Evolutionary conservation across 148 eudicot species (phyloP), one percentile per base, ranked within the genome.

Genomic region (Cornus florida): DNA sequence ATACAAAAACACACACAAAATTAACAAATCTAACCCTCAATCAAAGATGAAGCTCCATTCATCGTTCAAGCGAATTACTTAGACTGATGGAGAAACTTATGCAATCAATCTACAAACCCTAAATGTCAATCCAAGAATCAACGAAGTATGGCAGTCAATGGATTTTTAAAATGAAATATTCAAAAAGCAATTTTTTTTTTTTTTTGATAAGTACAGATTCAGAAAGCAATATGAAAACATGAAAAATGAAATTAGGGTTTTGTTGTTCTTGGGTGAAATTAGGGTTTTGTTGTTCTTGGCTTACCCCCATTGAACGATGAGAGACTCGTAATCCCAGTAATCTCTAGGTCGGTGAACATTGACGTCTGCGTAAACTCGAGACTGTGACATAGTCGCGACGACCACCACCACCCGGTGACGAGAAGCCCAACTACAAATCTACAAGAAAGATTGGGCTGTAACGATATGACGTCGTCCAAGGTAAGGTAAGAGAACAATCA

Each of bases 251-350:
- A 35, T 69, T 24, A 78, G 78, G 77, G 77, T n/a, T 69, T 56
- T 12, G 38, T 35, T 35, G 38, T 35, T 35, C 38, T 2, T 35
- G 10, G 13, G n/a, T 46, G 67, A 24, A 73, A 35, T 69, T 24
- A 78, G 78, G 77, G 77, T n/a, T 69, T 56, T 12, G 38, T 35
- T 35, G 38, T 35, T 35, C 38, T 2, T 35, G 10, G 13, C 24
- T 77, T 83, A 84, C 87, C 87, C 87, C 87, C 87, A 84, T 81
- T 84, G 84, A 33, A 84, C 87, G 70, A 84, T 78, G 82, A 84
- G 87, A 39, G 87, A 77, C 75, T 84, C 87, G 76, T 84, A 84
- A 39, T 84, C 86, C 86, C 86, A 80, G 76, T 83, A 79, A 5
- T 83, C 82, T 39, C 79, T 72, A 16, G 87, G 87, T 20, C 87